A percentile compares a stretch with the other conserved stretches of the same genome.
phyloP scores from a whole-genome alignment of 2,329 filamentous ascomycete genomes.

The Fusarium sambucinum region DNA sequence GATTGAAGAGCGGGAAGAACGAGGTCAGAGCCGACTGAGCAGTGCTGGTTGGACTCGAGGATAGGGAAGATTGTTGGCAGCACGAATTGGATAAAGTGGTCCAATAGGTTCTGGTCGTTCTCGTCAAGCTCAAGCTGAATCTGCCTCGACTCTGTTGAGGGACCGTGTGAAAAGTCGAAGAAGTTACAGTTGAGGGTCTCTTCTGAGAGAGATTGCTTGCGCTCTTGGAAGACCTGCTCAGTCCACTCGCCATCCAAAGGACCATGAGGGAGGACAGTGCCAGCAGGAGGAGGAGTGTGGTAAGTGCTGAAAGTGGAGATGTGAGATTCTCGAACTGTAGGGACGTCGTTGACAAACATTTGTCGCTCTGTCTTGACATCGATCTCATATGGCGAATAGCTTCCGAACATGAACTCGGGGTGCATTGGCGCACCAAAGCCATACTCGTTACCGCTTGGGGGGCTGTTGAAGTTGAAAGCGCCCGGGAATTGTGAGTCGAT shows the following conservation, averaged over 20 bases:
- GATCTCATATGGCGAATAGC: conserved; percentile 86
- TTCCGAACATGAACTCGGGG: conserved; percentile 67
- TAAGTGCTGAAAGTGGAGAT: conserved; percentile 95
- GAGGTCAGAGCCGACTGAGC: conserved; percentile 82
- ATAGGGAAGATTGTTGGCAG: conserved; percentile 92
- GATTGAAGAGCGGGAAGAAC: conserved; percentile 88
- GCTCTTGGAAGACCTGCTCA: conserved; percentile 53
- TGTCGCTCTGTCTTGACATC: conserved; percentile 97
- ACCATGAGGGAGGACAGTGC: conserved; percentile 73
- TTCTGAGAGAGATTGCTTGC: conserved; percentile 74
- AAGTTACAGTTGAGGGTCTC: conserved; percentile 80
- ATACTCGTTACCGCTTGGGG: conserved; percentile 65
- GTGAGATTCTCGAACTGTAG: conserved; percentile 85
- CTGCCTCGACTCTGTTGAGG: conserved; percentile 72
- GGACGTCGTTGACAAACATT: conserved; percentile 92
- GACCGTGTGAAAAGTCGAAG: conserved; percentile 82
- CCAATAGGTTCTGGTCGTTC: conserved; percentile 84
- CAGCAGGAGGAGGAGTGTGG: conserved; percentile 79
- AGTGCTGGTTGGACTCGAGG: conserved; percentile 88
- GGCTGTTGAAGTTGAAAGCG: conserved; percentile 79
- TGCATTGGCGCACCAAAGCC: conserved; percentile 75
- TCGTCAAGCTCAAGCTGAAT: conserved; percentile 87
- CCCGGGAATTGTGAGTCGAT: conserved; percentile 83
- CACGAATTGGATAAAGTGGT: conserved; percentile 91
- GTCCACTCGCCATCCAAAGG: conserved; percentile 73